Base-by-base conservation (phyloP, 495 filamentous ascomycete genomes). In the Aspergillus indologenus region DNA sequence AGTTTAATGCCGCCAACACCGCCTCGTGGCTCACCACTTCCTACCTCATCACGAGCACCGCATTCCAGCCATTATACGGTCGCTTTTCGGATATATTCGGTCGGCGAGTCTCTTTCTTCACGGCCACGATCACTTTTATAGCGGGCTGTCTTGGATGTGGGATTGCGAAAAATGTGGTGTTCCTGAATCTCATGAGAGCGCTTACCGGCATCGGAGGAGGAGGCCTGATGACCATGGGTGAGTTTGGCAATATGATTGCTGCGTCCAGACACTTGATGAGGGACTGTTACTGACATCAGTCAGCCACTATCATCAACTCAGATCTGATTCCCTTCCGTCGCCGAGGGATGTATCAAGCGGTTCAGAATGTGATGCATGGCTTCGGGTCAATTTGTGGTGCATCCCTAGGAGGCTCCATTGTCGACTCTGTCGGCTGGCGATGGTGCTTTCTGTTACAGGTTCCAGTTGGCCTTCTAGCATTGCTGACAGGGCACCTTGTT, bases 161-260 rank as follows among this genome's bases (percentile, higher is more conserved):
- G 0, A 31, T 80, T 14, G 83, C 82, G 9, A 70, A 68, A 20
- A 70, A 78, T 26, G 79, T 89, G 58, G 67, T 83, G 63, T 75
- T 82, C 6, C 84, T 96, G 69, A 92, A 96, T 51, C 64, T 88
- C 2, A 93, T 93, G 51, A 74, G 92, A 17, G 87, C 94, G 2
- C 69, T 96, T 11, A 90, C 91, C 5, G 85, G 84, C 0, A 80
- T 87, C 57, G 85, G 83, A 5, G 85, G 83, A 3, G 81, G 82
- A 0, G 83, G 82, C 1, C 63, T 85, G 43, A 85, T 85, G 78
- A 84, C 83, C 0, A 84, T 85, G 82, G 82, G 80, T 82, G 67
- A 60, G 75, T 70, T n/a, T n/a, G n/a, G 2, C 17, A 5, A 26
- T n/a, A 1, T n/a, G 21, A 29, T 15, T 20, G 50, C 4, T 19